A percentile compares a stretch with the other conserved stretches of the same genome.
phyloP scores from a whole-genome alignment of 495 filamentous ascomycete genomes.

The Pseudotulostoma volvatum region DNA sequence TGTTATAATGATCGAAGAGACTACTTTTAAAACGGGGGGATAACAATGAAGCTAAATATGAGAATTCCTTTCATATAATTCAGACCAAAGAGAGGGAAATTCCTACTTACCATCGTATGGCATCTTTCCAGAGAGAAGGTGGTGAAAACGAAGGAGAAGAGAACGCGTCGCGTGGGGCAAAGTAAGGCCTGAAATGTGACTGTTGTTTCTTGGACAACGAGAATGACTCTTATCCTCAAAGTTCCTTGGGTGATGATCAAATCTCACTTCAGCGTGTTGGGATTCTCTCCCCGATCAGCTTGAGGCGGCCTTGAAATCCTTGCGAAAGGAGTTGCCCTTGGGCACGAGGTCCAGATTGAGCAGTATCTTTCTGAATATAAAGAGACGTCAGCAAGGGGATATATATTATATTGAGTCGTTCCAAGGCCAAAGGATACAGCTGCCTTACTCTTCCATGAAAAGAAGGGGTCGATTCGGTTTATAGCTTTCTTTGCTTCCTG shows the following conservation, averaged over 20 bases:
- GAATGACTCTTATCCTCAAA: too few relatives aligned
- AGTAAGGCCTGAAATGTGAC: constrained; percentile 7
- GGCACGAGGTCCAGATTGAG: constrained; percentile 4
- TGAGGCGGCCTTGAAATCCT: constrained; percentile 2
- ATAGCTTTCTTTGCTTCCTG: constrained; percentile 3
- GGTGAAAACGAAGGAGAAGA: not conserved
- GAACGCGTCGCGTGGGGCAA: constrained; percentile 6
- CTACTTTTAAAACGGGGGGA: constrained; percentile 2
- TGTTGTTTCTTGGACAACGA: constrained; percentile 5
- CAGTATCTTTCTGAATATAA: too few relatives aligned
- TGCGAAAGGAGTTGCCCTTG: constrained; percentile 3
- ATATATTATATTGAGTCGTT: not conserved
- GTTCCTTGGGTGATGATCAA: too few relatives aligned
- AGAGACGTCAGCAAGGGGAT: constrained; percentile 6
- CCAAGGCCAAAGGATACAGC: not conserved
- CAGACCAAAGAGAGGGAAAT: constrained; percentile 1
- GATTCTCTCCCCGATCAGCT: constrained; percentile 1
- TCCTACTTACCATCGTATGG: constrained; percentile 5
- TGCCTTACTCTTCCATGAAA: not conserved
- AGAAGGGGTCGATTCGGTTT: constrained; percentile 6
- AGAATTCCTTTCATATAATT: constrained; percentile 3
- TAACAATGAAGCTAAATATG: constrained; percentile 5
- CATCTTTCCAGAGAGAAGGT: constrained; percentile 2
- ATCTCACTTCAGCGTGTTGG: too few relatives aligned
- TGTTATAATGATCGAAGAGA: constrained; percentile 1